A percentile compares a stretch with the other conserved stretches of the same genome.
These are phyloP conservation scores for Eutrema japonicum DNA, from an alignment of 345 rosid species.

Conservation along the genomic window DNA sequence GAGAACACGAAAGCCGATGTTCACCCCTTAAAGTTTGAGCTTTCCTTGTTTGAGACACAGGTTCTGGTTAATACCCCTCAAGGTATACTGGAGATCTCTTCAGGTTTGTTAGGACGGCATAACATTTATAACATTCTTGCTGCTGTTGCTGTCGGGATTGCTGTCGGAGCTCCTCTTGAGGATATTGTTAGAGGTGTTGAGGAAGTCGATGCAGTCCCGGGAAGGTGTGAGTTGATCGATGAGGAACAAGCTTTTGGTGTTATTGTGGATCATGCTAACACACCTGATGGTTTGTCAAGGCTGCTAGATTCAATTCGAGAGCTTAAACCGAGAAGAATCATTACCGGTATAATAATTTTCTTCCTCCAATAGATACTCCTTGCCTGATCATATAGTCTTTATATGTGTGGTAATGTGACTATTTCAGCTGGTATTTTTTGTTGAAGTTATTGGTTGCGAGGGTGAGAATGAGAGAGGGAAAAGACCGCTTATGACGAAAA, in stretches of 20 bases:
- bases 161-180: conserved; percentile 92
- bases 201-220: conserved; percentile 94
- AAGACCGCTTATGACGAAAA: conserved; percentile 86
- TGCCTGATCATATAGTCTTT: background rate
- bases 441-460: conserved; percentile 74
- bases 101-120: conserved; percentile 86
- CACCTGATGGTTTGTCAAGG: conserved; percentile 84
- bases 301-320: conserved; percentile 87
- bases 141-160: conserved; percentile 91
- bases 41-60: conserved; percentile 88
- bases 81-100: conserved; percentile 89
- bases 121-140: conserved; percentile 91
- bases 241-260: conserved; percentile 96
- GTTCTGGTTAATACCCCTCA: conserved; percentile 88
- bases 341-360: conserved; percentile 60
- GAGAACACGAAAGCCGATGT: conserved; percentile 88
- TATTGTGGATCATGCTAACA: conserved; percentile 82
- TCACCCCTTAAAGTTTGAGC: conserved; percentile 83
- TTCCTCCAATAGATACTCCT: background rate
- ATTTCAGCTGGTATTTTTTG: background rate
- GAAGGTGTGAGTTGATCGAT: conserved; percentile 91
- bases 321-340: conserved; percentile 81
- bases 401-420: conserved; percentile 18
- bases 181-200: conserved; percentile 94
- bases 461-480: conserved; percentile 87